These are phyloP conservation scores for Auxenochlorella pyrenoidosa DNA, from an alignment of 139 green algal genomes.

Conservation along the genomic window DNA sequence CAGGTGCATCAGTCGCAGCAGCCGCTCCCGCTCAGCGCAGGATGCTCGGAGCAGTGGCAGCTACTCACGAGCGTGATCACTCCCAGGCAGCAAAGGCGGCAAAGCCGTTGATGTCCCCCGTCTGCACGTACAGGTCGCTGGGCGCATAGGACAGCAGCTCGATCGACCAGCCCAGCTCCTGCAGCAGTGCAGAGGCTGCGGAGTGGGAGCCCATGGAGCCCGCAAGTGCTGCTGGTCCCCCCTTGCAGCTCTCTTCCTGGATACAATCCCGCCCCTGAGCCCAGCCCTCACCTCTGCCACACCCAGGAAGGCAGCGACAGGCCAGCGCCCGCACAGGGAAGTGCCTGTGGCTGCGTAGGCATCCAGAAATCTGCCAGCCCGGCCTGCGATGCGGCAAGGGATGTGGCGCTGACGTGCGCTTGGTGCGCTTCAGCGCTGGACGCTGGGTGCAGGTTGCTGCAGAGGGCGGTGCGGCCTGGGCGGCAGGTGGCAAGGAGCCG, in stretches of 20 bases:
- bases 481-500: not conserved
- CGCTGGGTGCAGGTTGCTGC: no score
- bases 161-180: not conserved
- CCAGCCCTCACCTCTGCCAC: slow-evolving; percentile 8
- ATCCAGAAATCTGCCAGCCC: not conserved
- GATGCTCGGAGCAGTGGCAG: no score
- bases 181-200: not conserved
- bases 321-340: slow-evolving; percentile 21
- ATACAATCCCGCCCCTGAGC: no score
- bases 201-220: no score
- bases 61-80: no score
- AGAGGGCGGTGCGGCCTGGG: not conserved
- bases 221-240: no score
- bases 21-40: no score
- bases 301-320: not conserved
- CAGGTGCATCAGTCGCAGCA: no score
- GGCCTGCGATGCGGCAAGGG: not conserved
- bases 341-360: not conserved
- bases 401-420: no score
- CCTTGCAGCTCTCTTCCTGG: no score
- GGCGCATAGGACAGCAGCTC: slow-evolving; percentile 21
- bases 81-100: slow-evolving; percentile 1
- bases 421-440: no score
- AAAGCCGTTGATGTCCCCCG: slow-evolving; percentile 7
- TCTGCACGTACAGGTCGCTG: not conserved